Percentiles rank a stretch among this genome's conserved stretches.
phyloP scores from a whole-genome alignment of 345 rosid species.

The Citrus unshiu region DNA sequence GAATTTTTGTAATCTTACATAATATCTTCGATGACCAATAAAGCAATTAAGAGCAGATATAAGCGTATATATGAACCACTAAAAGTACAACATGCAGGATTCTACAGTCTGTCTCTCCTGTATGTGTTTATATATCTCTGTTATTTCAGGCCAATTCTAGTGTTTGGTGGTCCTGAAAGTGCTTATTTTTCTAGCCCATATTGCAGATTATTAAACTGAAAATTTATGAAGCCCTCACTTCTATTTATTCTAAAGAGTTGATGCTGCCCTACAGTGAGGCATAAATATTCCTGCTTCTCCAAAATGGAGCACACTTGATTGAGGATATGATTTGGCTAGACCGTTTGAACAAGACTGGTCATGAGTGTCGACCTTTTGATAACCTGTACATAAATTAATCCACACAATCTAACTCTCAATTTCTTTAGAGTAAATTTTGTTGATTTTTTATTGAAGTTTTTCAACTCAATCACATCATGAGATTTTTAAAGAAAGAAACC shows the following conservation, averaged over 20 bases:
- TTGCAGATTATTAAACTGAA: neutral
- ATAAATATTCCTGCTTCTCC: neutral
- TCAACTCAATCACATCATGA: no score
- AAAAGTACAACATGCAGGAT: neutral
- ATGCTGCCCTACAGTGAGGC: neutral
- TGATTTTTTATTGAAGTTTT: neutral
- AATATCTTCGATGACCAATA: neutral
- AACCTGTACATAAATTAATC: neutral
- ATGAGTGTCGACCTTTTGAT: neutral
- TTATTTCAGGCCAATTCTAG: neutral
- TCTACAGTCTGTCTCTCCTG: neutral
- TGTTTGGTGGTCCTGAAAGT: neutral
- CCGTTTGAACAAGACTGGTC: no score
- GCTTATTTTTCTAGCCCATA: neutral
- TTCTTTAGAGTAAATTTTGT: neutral
- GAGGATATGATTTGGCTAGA: neutral
- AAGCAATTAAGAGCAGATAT: neutral
- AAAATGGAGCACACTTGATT: constrained; percentile 1
- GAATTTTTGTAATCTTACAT: neutral
- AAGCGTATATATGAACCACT: neutral
- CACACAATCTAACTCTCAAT: neutral
- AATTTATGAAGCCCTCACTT: neutral
- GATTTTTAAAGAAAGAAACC: no score
- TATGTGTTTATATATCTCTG: neutral
- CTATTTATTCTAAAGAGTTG: neutral